Percentiles rank a stretch among this genome's conserved stretches.
phyloP scores from a whole-genome alignment of 140 eudicot genomes.

The Ambrosia hybrid region DNA sequence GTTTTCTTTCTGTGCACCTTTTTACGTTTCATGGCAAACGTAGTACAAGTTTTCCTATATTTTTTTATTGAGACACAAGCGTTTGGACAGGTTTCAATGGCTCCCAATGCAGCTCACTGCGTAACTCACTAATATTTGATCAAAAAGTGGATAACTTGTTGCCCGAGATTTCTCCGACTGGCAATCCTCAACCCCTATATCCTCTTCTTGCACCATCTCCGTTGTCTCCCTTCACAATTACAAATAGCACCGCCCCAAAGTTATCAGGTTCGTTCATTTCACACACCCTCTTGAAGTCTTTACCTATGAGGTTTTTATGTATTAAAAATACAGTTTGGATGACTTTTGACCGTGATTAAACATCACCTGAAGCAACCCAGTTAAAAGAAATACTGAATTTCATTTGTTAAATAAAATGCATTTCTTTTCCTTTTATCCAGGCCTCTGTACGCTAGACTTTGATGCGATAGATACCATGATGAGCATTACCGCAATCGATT shows the following conservation, averaged over 20 bases:
- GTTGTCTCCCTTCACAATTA: slow-evolving; percentile 80
- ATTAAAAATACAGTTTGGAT: too few relatives aligned
- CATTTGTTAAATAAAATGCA: too few relatives aligned
- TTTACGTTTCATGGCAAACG: too few relatives aligned
- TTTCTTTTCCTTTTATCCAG: slow-evolving; percentile 38
- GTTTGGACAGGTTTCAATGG: slow-evolving; percentile 45
- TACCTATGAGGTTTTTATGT: too few relatives aligned
- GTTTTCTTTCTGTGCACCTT: too few relatives aligned
- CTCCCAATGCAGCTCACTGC: slow-evolving; percentile 40
- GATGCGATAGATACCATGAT: slow-evolving; percentile 57
- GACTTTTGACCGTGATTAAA: too few relatives aligned
- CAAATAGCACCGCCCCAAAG: slow-evolving; percentile 75
- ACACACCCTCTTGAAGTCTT: not conserved
- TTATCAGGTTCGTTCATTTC: slow-evolving; percentile 75
- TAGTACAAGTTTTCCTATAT: not conserved
- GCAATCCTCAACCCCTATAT: slow-evolving; percentile 82
- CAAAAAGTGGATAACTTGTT: slow-evolving; percentile 48
- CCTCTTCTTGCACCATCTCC: slow-evolving; percentile 98
- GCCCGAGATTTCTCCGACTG: slow-evolving; percentile 69
- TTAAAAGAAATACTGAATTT: too few relatives aligned
- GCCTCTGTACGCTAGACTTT: slow-evolving; percentile 70
- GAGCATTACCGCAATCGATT: slow-evolving; percentile 74
- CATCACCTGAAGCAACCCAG: too few relatives aligned
- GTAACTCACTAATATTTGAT: slow-evolving; percentile 19
- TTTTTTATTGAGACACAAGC: not conserved